A percentile compares a stretch with the other conserved stretches of the same genome.
These are phyloP conservation scores for Coniferiporia sulphurascens DNA, from an alignment of 1,284 basidiomycete genomes.

Conservation along the genomic window DNA sequence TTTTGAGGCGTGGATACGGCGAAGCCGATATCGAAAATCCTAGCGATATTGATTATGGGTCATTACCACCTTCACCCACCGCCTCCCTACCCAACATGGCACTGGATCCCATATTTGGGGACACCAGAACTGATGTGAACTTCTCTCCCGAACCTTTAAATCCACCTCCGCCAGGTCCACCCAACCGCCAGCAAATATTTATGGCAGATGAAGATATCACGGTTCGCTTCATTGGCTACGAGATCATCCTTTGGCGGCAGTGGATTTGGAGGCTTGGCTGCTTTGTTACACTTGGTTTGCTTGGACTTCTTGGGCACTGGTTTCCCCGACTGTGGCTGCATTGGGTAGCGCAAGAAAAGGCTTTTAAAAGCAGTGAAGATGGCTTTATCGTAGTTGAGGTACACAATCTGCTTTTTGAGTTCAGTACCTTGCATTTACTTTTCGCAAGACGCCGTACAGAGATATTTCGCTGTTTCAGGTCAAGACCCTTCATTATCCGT, in stretches of 20 bases:
- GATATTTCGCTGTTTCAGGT: conserved; percentile 78
- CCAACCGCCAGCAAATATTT: conserved; percentile 83
- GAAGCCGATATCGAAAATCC: conserved; percentile 20
- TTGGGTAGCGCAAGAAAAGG: conserved; percentile 80
- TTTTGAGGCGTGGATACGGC: conserved; percentile 28
- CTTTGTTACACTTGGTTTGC: conserved; percentile 66
- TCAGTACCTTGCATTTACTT: conserved; percentile 17
- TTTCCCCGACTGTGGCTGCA: conserved; percentile 87
- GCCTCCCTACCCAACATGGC: conserved; percentile 61
- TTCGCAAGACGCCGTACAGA: conserved; percentile 68
- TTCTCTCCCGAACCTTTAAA: conserved; percentile 52
- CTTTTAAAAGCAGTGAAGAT: conserved; percentile 69
- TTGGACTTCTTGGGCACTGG: conserved; percentile 90
- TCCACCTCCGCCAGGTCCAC: conserved; percentile 68
- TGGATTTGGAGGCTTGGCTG: conserved; percentile 73
- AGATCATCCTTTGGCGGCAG: conserved; percentile 59
- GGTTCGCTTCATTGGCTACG: conserved; percentile 89
- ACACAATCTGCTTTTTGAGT: conserved; percentile 26
- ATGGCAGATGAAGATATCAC: conserved; percentile 90
- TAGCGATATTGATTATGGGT: conserved; percentile 64
- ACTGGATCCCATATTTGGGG: conserved; percentile 74
- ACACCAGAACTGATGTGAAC: conserved; percentile 75
- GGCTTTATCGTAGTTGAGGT: conserved; percentile 91
- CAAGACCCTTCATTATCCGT: conserved; percentile 65
- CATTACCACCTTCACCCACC: conserved; percentile 57